These are phyloP conservation scores for Steccherinum ochraceum DNA, from an alignment of 768 basidiomycete species.

Conservation along the genomic window DNA sequence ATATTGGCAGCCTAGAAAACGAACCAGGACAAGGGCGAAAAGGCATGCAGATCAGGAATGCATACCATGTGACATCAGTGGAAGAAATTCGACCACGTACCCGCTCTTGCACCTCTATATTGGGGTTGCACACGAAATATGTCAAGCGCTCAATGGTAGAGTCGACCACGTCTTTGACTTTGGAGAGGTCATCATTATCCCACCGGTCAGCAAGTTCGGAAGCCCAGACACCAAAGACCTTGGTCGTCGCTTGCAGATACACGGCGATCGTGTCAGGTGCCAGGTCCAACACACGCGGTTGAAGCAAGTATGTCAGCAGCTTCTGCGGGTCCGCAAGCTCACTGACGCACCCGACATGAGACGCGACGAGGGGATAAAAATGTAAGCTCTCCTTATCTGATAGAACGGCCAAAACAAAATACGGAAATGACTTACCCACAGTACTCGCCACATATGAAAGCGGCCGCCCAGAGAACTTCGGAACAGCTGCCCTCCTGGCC, in stretches of 20 bases:
- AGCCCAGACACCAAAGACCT: constrained; percentile 85
- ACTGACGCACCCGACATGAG: constrained; percentile 29
- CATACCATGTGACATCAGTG: not conserved
- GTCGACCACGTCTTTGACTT: constrained; percentile 59
- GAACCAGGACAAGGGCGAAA: not conserved
- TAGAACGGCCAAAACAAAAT: not conserved
- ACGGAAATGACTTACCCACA: constrained; percentile 54
- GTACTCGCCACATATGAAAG: constrained; percentile 96
- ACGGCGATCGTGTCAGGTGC: constrained; percentile 63
- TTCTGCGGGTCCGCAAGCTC: constrained; percentile 77
- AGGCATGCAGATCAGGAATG: too few relatives aligned
- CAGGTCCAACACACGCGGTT: constrained; percentile 49
- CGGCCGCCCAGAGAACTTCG: constrained; percentile 88
- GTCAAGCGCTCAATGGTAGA: constrained; percentile 51
- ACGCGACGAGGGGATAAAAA: not conserved
- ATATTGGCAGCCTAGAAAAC: constrained; percentile 72
- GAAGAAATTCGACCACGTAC: constrained; percentile 47
- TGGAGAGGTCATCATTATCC: constrained; percentile 64
- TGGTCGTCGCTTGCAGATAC: constrained; percentile 77
- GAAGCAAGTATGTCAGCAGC: constrained; percentile 62
- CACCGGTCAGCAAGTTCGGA: constrained; percentile 71
- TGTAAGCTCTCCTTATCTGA: constrained; percentile 9
- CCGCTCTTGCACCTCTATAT: constrained; percentile 92
- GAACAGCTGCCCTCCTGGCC: constrained; percentile 69
- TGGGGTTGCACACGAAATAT: constrained; percentile 50